Conservation (phyloP, 2,329 filamentous ascomycete genomes). For the Graphilbum fragrans region DNA sequence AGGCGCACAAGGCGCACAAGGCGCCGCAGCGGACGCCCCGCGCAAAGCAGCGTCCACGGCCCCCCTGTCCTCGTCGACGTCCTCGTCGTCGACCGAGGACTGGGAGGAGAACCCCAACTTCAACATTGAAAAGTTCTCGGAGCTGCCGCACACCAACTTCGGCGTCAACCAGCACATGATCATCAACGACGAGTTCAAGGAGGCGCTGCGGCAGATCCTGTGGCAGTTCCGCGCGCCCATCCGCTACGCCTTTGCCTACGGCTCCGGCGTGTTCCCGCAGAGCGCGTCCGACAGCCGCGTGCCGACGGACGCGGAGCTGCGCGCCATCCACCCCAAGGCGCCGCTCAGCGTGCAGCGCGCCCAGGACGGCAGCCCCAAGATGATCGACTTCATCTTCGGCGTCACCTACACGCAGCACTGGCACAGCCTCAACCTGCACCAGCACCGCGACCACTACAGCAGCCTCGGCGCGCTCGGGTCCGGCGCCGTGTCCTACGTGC, state of each 20-base stretch:
- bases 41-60: slow-evolving; percentile 7
- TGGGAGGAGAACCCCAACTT: slow-evolving; percentile 70
- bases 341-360: slow-evolving; percentile 71
- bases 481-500: slow-evolving; percentile 69
- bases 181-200: slow-evolving; percentile 92
- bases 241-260: slow-evolving; percentile 93
- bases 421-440: slow-evolving; percentile 82
- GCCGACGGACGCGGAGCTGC: slow-evolving; percentile 43
- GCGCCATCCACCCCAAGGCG: slow-evolving; percentile 67
- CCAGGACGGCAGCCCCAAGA: slow-evolving; percentile 80
- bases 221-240: slow-evolving; percentile 91
- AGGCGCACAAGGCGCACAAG: no score
- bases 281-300: slow-evolving; percentile 28
- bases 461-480: slow-evolving; percentile 73
- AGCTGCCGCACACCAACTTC: slow-evolving; percentile 69
- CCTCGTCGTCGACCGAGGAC: slow-evolving; percentile 23
- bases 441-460: slow-evolving; percentile 90
- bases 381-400: slow-evolving; percentile 98
- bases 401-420: slow-evolving; percentile 92
- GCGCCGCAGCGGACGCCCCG: no score
- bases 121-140: slow-evolving; percentile 59
- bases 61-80: slow-evolving; percentile 7
- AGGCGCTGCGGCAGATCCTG: slow-evolving; percentile 73
- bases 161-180: slow-evolving; percentile 94
- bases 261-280: slow-evolving; percentile 91